Evolutionary conservation across 257 asterid genomes (phyloP).

Genomic region (Nicotiana otophora): DNA sequence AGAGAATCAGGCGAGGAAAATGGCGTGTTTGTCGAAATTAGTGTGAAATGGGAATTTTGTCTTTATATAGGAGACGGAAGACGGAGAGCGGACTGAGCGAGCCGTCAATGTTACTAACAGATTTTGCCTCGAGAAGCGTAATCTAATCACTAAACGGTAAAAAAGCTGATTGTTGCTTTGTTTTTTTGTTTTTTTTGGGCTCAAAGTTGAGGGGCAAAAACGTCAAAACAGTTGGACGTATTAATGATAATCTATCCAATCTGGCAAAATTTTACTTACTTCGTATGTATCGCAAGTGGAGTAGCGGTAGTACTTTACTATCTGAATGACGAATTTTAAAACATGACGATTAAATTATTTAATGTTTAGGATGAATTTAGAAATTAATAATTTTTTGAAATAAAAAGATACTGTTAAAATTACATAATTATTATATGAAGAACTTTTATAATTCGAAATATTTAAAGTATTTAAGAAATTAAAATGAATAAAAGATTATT

Average conservation of each 20-base stretch:
- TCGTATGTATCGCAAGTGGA: neutral
- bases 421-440: neutral
- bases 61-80: neutral
- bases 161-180: neutral
- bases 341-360: neutral
- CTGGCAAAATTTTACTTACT: neutral
- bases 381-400: neutral
- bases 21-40: neutral
- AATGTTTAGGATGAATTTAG: neutral
- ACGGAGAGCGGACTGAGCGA: neutral
- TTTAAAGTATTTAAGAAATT: too few species aligned
- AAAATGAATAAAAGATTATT: too few species aligned
- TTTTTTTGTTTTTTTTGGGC: neutral
- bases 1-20: constrained; percentile 1
- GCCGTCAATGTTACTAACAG: neutral
- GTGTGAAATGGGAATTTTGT: neutral
- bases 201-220: neutral
- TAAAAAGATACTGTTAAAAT: neutral
- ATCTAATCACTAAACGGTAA: neutral
- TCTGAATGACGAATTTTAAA: neutral
- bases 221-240: neutral
- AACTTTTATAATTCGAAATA: too few species aligned
- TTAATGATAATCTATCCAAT: neutral
- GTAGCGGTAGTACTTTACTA: neutral
- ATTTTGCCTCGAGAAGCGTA: constrained; percentile 11